Evolutionary conservation across 768 basidiomycete species (phyloP), one percentile per base, ranked within the genome.

Genomic region (Tubosaeta brunneosetosa): DNA sequence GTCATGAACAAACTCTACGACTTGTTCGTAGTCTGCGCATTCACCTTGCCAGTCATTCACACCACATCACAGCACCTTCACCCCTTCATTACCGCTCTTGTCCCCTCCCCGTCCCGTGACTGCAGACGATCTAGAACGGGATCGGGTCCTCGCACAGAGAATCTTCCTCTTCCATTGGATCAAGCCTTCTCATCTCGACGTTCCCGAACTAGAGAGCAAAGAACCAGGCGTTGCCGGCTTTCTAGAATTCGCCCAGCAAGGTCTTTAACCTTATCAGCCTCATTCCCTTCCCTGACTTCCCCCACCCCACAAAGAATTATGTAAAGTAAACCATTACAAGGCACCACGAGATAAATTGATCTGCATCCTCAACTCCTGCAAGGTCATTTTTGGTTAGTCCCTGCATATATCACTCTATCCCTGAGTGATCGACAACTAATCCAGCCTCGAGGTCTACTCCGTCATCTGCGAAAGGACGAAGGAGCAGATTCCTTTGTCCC

Each of bases 301-400:
- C 27, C 45, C 34, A 34, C 8, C 29, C 37, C 40, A 31, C 31
- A 34, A 63, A 92, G 97, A 99, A 69, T 75, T 99, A 40, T 70
- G 93, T 60, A 98, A 97, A 77, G 87, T 99, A 56, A 98, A 97
- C 63, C 94, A 97, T 66, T 99, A 98, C 76, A 98, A 98, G 69
- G 97, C 97, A 10, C 97, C 97, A 8, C 80, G 97, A 40, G 97
- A 99, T 71, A 99, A 99, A 72, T 75, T 98, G 47, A 98, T 99
- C 50, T 98, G 97, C 69, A 88, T 98, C 36, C 73, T 98, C 46
- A 99, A 99, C 65, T 90, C 85, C 69, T 99, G 94, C 83, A 99
- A 99, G 74, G 93, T 99, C 69, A 98, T 99, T 61, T 98, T 97
- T 63, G 97, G 95, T 94, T 58, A 55, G 87, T 70, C 26, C 12